phyloP scores from a whole-genome alignment of 257 asterid species.

The Lavandula angustifolia region DNA sequence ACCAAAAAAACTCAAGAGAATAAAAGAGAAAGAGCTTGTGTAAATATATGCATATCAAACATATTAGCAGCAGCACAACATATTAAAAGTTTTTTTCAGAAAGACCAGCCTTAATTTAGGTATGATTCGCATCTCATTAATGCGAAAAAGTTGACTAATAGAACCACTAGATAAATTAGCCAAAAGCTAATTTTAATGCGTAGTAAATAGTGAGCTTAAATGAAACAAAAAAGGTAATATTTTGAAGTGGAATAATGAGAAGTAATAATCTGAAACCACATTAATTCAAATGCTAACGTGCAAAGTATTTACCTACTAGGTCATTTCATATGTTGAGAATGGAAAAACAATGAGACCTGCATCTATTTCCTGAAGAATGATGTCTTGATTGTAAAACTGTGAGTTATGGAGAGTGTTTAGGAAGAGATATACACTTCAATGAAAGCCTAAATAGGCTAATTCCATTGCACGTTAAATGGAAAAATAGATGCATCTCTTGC shows the following conservation, averaged over 20 bases:
- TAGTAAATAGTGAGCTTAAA: constrained; percentile 15
- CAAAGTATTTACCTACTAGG: neutral
- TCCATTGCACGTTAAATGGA: neutral
- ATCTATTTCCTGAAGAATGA: constrained; percentile 3
- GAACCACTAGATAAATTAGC: constrained; percentile 2
- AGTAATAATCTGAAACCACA: neutral
- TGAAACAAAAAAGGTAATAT: neutral
- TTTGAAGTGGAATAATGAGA: constrained; percentile 4
- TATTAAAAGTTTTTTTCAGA: constrained; percentile 24
- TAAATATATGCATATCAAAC: constrained; percentile 1
- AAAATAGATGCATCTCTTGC: constrained; percentile 4
- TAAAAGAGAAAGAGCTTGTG: neutral
- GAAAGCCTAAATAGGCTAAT: constrained; percentile 6
- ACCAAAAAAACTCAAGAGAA: neutral
- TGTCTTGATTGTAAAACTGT: constrained; percentile 13
- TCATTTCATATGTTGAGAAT: constrained; percentile 9
- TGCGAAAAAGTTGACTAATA: constrained; percentile 1
- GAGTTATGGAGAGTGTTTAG: constrained; percentile 15
- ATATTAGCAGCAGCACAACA: constrained; percentile 3
- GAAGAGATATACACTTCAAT: constrained; percentile 6
- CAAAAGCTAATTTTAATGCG: constrained; percentile 4
- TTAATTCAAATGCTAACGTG: neutral
- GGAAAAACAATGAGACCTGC: neutral
- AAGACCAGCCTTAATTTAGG: constrained; percentile 14
- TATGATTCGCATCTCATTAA: constrained; percentile 27